Evolutionary conservation across 2,329 filamentous ascomycete species (phyloP).

Genomic region (Fusarium sublunatum): DNA sequence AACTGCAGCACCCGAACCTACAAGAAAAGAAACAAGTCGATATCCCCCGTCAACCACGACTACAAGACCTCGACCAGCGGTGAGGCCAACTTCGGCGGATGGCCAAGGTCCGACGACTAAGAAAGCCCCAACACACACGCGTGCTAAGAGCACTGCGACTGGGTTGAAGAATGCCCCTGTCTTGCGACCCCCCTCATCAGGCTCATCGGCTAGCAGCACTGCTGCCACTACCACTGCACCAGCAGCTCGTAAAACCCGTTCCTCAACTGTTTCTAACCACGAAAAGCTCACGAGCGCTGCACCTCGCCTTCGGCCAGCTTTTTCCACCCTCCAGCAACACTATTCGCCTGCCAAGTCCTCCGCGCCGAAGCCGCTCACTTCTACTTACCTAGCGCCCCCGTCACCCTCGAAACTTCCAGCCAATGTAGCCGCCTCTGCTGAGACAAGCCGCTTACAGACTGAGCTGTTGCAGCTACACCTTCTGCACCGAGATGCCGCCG

Average conservation of each 20-base stretch:
- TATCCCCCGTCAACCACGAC: conserved; percentile 52
- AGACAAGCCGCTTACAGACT: conserved; percentile 69
- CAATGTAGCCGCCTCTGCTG: conserved; percentile 68
- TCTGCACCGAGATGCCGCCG: conserved; percentile 66
- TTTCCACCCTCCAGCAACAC: conserved; percentile 74
- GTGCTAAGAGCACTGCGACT: conserved; percentile 51
- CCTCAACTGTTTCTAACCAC: conserved; percentile 32
- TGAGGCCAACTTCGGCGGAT: conserved; percentile 50
- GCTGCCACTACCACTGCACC: conserved; percentile 27
- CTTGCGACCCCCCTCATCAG: conserved; percentile 49
- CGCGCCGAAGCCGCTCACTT: conserved; percentile 70
- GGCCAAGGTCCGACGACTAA: conserved; percentile 37
- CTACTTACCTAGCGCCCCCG: conserved; percentile 67
- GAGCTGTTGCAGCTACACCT: conserved; percentile 74
- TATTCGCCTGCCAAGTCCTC: conserved; percentile 72
- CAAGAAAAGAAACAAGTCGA: conserved; percentile 43
- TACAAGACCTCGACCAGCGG: conserved; percentile 44
- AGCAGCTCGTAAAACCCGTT: conserved; percentile 31
- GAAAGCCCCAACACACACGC: conserved; percentile 43
- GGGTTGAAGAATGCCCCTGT: conserved; percentile 43
- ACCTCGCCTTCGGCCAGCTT: conserved; percentile 62
- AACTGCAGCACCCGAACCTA: conserved; percentile 22
- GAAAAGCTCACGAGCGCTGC: conserved; percentile 35
- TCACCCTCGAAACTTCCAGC: conserved; percentile 70
- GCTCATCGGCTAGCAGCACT: conserved; percentile 38